Conservation (phyloP, 192 early-diverging fungal species). For the Mortierella hygrophila region DNA sequence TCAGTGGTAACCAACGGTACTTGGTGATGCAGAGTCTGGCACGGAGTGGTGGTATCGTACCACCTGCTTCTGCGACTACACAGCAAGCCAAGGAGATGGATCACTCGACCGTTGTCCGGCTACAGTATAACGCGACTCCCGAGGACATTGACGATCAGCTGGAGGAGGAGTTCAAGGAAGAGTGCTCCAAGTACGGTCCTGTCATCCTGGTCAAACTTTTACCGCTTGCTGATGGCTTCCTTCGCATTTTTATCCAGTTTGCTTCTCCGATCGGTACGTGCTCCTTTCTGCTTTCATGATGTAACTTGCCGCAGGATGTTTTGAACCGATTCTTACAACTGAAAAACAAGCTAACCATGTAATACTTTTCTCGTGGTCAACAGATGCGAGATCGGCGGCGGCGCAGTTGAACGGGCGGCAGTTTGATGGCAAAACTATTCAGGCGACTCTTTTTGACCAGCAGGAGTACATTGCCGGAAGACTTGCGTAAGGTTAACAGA, state of each 20-base stretch:
- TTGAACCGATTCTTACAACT: background rate
- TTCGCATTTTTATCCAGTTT: conserved; percentile 87
- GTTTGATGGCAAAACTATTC: conserved; percentile 84
- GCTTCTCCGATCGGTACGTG: conserved; percentile 60
- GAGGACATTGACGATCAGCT: conserved; percentile 86
- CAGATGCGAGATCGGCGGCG: conserved; percentile 72
- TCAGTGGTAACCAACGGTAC: conserved; percentile 70
- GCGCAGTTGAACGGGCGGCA: conserved; percentile 81
- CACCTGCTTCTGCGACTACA: conserved; percentile 18
- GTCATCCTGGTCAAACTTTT: conserved; percentile 62
- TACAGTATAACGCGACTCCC: conserved; percentile 78
- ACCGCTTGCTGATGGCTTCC: conserved; percentile 61
- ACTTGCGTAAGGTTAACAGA: conserved; percentile 16
- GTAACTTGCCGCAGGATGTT: too few relatives aligned
- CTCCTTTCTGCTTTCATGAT: background rate
- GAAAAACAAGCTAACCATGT: background rate
- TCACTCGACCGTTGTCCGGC: conserved; percentile 70
- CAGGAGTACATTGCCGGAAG: conserved; percentile 62
- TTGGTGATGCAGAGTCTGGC: conserved; percentile 81
- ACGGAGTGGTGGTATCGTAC: conserved; percentile 42
- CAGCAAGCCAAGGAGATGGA: background rate
- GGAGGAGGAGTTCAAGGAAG: conserved; percentile 86
- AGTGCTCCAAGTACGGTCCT: conserved; percentile 85
- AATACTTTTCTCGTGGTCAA: background rate
- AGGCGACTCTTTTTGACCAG: conserved; percentile 70